phyloP scores from a whole-genome alignment of 805 yeast genomes.

The Wickerhamiella galacta region DNA sequence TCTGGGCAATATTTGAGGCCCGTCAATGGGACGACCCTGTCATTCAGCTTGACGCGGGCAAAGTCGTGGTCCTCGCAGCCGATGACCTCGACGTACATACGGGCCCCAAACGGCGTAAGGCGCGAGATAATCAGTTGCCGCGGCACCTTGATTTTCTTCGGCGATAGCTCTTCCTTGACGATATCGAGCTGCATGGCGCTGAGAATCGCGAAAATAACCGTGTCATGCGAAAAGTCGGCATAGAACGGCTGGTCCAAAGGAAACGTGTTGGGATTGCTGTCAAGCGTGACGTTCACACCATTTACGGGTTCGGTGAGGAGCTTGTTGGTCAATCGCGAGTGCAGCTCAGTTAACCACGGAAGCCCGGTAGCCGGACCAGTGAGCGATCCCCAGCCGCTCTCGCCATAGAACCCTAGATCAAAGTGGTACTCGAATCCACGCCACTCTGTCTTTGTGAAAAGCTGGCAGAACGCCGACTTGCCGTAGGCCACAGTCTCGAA shows the following conservation, averaged over 20 bases:
- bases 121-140: slow-evolving; percentile 25
- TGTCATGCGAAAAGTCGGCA: slow-evolving; percentile 62
- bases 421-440: slow-evolving; percentile 41
- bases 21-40: slow-evolving; percentile 23
- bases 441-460: slow-evolving; percentile 54
- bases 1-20: slow-evolving; percentile 22
- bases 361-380: slow-evolving; percentile 44
- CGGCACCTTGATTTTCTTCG: slow-evolving; percentile 28
- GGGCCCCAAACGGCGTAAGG: slow-evolving; percentile 28
- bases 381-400: slow-evolving; percentile 47
- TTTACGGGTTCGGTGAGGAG: slow-evolving; percentile 31
- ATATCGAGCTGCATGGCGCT: slow-evolving; percentile 44
- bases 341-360: slow-evolving; percentile 31
- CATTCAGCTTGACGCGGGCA: slow-evolving; percentile 23
- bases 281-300: slow-evolving; percentile 32
- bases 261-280: slow-evolving; percentile 18
- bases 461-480: slow-evolving; percentile 44
- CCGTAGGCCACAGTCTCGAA: slow-evolving; percentile 61
- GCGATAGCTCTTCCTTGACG: slow-evolving; percentile 28
- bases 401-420: slow-evolving; percentile 44
- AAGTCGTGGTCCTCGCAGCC: slow-evolving; percentile 18
- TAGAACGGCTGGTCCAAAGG: slow-evolving; percentile 36
- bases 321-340: slow-evolving; percentile 30
- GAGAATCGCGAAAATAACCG: slow-evolving; percentile 42
- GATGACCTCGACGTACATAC: slow-evolving; percentile 25